Percentiles rank a stretch among this genome's conserved stretches.
Evolutionary conservation across 805 yeast genomes (phyloP).

Genomic region (Ogataea kodamae): DNA sequence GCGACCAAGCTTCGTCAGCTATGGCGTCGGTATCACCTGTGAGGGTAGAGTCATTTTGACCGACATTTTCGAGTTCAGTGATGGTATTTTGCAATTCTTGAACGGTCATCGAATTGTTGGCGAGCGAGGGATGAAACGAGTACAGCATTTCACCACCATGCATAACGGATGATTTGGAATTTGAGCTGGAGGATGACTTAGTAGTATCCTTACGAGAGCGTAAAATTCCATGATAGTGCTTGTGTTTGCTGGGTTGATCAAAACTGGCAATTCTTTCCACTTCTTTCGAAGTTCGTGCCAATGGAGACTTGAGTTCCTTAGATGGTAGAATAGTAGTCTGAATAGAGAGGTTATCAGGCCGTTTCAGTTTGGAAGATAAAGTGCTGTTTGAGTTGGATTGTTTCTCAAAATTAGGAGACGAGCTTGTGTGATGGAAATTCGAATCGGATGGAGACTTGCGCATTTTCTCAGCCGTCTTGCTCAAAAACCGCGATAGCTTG

Average conservation of each 20-base stretch:
- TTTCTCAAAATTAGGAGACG: conserved; percentile 12
- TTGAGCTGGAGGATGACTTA: conserved; percentile 38
- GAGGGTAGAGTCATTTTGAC: conserved; percentile 25
- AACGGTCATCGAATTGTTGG: conserved; percentile 25
- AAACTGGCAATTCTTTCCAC: conserved; percentile 31
- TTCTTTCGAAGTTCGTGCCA: conserved; percentile 30
- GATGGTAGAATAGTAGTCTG: conserved; percentile 27
- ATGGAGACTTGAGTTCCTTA: conserved; percentile 30
- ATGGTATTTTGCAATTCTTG: conserved; percentile 32
- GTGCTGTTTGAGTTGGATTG: conserved; percentile 5
- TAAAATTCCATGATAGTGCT: conserved; percentile 30
- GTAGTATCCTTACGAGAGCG: conserved; percentile 31
- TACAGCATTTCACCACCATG: conserved; percentile 35
- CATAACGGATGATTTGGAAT: conserved; percentile 31
- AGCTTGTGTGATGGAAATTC: conserved; percentile 1
- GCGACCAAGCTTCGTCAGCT: conserved; percentile 49
- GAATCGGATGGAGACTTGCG: conserved; percentile 20
- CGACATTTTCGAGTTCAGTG: conserved; percentile 29
- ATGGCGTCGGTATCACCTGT: conserved; percentile 37
- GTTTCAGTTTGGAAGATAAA: conserved; percentile 24
- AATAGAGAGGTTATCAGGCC: conserved; percentile 27
- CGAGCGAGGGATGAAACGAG: conserved; percentile 34
- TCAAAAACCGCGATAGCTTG: conserved; percentile 22
- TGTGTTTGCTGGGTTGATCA: conserved; percentile 18
- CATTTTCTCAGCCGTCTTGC: conserved; percentile 22